Percentiles rank a stretch among this genome's conserved stretches.
Evolutionary conservation across 371 early-diverging fungal genomes (phyloP).

Genomic region (Furculomyces boomerangus): DNA sequence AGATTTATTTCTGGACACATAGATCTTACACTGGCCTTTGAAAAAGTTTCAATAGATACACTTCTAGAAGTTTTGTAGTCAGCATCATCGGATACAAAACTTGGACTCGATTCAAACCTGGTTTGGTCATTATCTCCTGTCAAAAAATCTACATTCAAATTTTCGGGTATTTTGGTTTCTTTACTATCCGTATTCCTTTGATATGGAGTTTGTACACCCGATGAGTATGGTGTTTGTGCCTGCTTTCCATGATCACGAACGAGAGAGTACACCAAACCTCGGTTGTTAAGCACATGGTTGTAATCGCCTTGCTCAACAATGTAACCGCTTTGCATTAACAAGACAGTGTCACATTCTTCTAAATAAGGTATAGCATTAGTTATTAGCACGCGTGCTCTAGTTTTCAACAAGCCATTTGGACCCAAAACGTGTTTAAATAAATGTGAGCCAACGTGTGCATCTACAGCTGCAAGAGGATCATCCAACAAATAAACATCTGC

Average conservation of each 20-base stretch:
- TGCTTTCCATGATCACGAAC: slow-evolving; percentile 20
- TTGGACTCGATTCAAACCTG: too few relatives aligned
- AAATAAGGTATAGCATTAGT: slow-evolving; percentile 75
- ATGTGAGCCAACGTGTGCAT: slow-evolving; percentile 70
- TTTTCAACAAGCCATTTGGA: slow-evolving; percentile 52
- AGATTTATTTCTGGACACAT: not conserved
- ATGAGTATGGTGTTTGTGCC: not conserved
- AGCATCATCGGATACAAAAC: not conserved
- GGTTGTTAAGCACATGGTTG: slow-evolving; percentile 39
- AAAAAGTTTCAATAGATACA: not conserved
- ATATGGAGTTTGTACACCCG: not conserved
- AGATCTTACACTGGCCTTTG: not conserved
- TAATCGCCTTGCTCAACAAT: slow-evolving; percentile 47
- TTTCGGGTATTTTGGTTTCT: not conserved
- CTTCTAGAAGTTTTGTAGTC: not conserved
- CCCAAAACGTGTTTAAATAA: slow-evolving; percentile 76
- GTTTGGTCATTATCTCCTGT: not conserved
- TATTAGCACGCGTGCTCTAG: slow-evolving; percentile 65
- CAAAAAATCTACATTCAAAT: not conserved
- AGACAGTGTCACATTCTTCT: slow-evolving; percentile 39
- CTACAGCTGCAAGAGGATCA: slow-evolving; percentile 76
- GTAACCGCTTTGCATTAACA: slow-evolving; percentile 50
- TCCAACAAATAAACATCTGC: slow-evolving; percentile 69
- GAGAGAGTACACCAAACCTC: slow-evolving; percentile 21
- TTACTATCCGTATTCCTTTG: not conserved